Evolutionary conservation across 2,329 filamentous ascomycete genomes (phyloP), one percentile per base, ranked within the genome.

Genomic region (Onygenales sp.): DNA sequence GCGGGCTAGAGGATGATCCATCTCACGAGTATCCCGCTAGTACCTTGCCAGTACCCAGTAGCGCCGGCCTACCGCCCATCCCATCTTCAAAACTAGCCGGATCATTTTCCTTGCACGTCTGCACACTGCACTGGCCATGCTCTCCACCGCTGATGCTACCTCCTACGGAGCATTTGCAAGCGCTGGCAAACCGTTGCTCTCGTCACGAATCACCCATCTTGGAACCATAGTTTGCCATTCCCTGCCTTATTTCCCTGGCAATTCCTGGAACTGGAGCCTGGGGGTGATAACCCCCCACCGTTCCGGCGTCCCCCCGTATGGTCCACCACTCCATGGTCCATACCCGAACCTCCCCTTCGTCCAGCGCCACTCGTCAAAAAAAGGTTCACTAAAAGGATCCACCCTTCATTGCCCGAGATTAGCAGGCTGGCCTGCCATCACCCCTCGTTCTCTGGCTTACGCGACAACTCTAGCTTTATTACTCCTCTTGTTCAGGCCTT

Each of bases 161-260:
- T 52, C 50, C 50, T 46, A 35, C 50, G 50, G 50, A 52, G 50
- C 43, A 46, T n/a, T 41, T 52, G 43, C 11, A 46, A 52, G 17
- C 43, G 33, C 14, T 46, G 50, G 43, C 14, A 46, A 31, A 33
- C 17, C 32, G 36, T 21, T 39, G 36, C 47, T 46, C 43, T 46
- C 35, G 31, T 32, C 4, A 36, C 50, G 39, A 52, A 44, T 46
- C 13, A 14, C 32, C 31, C 42, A 31, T 17, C 11, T 43, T 27
- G 14, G 50, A 33, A 21, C 21, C 21, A 27, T 27, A 14, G 43
- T 49, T 49, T 41, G 33, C n/a, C 32, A 44, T 43, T n/a, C 50
- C 50, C 41, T 51, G 50, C 38, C 14, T 9, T 8, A 27, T 38
- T 43, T 32, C 43, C 50, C 27, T 51, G 49, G 43, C 50, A 21